Evolutionary conservation across 208 protist species (phyloP).

Genomic region (Leishmania mexicana): DNA sequence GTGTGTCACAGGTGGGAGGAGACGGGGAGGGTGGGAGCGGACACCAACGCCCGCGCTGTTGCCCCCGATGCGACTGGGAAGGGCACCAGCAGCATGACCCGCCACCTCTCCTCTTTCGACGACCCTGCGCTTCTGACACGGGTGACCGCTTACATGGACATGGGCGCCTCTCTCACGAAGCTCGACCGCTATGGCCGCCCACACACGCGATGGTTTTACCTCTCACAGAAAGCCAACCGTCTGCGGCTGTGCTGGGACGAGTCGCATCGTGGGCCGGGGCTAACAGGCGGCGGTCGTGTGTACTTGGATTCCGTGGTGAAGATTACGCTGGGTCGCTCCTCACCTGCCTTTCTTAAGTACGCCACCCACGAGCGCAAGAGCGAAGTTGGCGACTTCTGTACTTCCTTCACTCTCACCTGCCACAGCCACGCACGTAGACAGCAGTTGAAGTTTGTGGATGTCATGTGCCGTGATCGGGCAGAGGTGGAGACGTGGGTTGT

Average conservation of each 20-base stretch:
- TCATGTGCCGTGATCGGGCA: constrained; percentile 43
- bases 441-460: constrained; percentile 40
- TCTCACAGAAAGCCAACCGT: constrained; percentile 34
- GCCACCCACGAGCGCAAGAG: neutral
- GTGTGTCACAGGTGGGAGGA: neutral
- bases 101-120: constrained; percentile 46
- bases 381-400: neutral
- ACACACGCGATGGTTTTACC: constrained; percentile 59
- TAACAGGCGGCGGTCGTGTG: constrained; percentile 38
- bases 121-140: constrained; percentile 47
- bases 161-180: constrained; percentile 58
- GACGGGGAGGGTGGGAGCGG: neutral
- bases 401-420: neutral
- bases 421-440: too few relatives aligned
- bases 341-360: neutral
- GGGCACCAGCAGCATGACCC: neutral
- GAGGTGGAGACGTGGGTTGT: constrained; percentile 87
- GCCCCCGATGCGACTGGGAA: neutral
- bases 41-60: neutral
- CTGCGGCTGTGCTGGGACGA: constrained; percentile 56
- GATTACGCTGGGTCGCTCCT: neutral
- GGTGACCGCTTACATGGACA: constrained; percentile 64
- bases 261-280: constrained; percentile 2
- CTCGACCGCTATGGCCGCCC: constrained; percentile 45
- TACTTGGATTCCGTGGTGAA: constrained; percentile 4